phyloP scores from a whole-genome alignment of 768 basidiomycete species.

The Mycena galericulata region DNA sequence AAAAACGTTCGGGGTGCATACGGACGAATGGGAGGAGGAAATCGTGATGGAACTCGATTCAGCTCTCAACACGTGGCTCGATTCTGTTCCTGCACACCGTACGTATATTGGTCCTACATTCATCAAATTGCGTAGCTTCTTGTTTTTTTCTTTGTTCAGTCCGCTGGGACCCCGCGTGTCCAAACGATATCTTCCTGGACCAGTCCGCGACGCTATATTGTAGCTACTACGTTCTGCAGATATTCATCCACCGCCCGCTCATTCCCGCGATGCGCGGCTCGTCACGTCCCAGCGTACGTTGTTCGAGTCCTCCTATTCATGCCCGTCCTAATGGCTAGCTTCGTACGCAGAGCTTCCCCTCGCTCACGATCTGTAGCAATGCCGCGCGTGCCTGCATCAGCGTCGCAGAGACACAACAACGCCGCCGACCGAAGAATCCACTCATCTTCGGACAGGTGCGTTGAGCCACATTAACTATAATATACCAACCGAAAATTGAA shows the following conservation, averaged over 20 bases:
- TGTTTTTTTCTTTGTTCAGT: slow-evolving; percentile 40
- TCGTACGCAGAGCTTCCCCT: slow-evolving; percentile 55
- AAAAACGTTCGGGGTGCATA: slow-evolving; percentile 46
- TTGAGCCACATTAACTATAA: too few relatives aligned
- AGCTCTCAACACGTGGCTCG: slow-evolving; percentile 64
- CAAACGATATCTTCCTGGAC: slow-evolving; percentile 50
- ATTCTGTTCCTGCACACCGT: slow-evolving; percentile 60
- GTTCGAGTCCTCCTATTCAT: neutral
- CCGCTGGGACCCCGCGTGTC: slow-evolving; percentile 57
- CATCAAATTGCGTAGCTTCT: too few relatives aligned
- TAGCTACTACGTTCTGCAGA: slow-evolving; percentile 58
- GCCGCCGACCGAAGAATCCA: slow-evolving; percentile 32
- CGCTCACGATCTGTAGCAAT: slow-evolving; percentile 74
- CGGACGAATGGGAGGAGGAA: slow-evolving; percentile 17
- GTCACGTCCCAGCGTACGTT: slow-evolving; percentile 44
- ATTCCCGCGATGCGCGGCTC: slow-evolving; percentile 62
- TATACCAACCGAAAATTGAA: too few relatives aligned
- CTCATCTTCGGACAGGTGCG: slow-evolving; percentile 22
- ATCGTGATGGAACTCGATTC: slow-evolving; percentile 42
- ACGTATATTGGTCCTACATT: slow-evolving; percentile 1
- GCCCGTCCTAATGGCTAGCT: neutral
- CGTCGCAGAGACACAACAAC: slow-evolving; percentile 60
- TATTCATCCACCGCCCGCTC: slow-evolving; percentile 73
- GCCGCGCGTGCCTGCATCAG: slow-evolving; percentile 70
- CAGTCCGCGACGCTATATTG: slow-evolving; percentile 52